Base-by-base conservation (phyloP, 345 rosid species). In the Eucalyptus rudis region DNA sequence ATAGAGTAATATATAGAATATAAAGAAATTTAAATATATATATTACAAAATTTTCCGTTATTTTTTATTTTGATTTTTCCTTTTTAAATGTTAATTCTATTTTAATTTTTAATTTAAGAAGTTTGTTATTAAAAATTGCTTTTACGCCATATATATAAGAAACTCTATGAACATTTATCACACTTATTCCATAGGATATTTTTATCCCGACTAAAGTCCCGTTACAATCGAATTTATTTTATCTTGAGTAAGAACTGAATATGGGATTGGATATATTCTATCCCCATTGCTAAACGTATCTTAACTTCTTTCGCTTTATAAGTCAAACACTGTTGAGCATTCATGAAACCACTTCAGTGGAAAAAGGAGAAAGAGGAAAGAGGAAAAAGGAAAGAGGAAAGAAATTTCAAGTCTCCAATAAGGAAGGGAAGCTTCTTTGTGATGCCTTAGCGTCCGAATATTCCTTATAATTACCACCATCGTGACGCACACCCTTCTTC, bases 141-240 rank as follows among this genome's bases (percentile, higher is more conserved):
- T 52, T 52, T 52, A 52, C 10, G 0, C 25, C 1, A 20, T 52
- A 7, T 4, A 52, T 51, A 51, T 51, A 16, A 54, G 5, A 54
- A 54, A 54, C 8, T 22, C 25, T 19, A 19, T 19, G 0, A 8
- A 19, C 11, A 1, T 54, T 54, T 54, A 54, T 54, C 24, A 19
- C 24, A 54, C 10, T 54, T 54, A 19, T 54, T 19, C 5, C 59
- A 54, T 54, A 22, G 0, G 5, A 54, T 19, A 54, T 7, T 19
- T 54, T 54, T 54, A 54, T 54, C 25, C 7, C 20, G 8, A 51
- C 20, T 51, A 16, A 16, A 51, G 8, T 51, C 54, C 0, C 2
- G 20, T 51, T 51, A 54, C 1, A 20, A 2, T 3, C 1, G 5
- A 54, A 54, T 54, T 0, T 54, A 54, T 54, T 0, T 56, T 56